phyloP scores from a whole-genome alignment of 1,284 basidiomycete species.

The Cryptococcus deneoformans region DNA sequence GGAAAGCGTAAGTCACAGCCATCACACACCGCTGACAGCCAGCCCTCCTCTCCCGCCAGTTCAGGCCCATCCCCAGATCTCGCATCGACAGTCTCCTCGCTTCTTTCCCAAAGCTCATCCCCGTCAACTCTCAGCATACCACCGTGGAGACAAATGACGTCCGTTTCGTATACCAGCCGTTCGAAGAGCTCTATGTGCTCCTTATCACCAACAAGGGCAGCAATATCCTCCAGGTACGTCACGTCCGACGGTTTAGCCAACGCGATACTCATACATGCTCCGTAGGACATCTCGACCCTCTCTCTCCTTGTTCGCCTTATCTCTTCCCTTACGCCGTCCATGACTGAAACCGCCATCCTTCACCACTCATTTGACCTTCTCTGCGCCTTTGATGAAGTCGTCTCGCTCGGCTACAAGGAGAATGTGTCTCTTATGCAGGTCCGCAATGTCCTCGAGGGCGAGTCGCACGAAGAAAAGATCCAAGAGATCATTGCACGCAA shows the following conservation, averaged over 20 bases:
- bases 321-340: conserved; percentile 77
- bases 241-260: conserved; percentile 1
- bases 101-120: conserved; percentile 97
- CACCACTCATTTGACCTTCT: conserved; percentile 93
- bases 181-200: conserved; percentile 97
- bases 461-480: conserved; percentile 99
- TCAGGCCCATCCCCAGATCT: conserved; percentile 87
- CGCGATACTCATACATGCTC: no score
- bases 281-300: conserved; percentile 89
- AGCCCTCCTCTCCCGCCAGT: conserved; percentile 97
- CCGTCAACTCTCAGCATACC: conserved; percentile 95
- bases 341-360: conserved; percentile 82
- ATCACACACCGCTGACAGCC: no score
- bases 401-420: conserved; percentile 91
- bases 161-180: conserved; percentile 96
- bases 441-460: conserved; percentile 91
- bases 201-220: conserved; percentile 98
- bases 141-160: conserved; percentile 90
- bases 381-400: conserved; percentile 95
- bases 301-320: conserved; percentile 93
- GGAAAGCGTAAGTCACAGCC: conserved; percentile 47
- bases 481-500: conserved; percentile 99
- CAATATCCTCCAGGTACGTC: conserved; percentile 74
- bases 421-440: conserved; percentile 90
- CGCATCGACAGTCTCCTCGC: conserved; percentile 93